Conservation (phyloP, 331 rosid species). For the Phaseolus coccineus region DNA sequence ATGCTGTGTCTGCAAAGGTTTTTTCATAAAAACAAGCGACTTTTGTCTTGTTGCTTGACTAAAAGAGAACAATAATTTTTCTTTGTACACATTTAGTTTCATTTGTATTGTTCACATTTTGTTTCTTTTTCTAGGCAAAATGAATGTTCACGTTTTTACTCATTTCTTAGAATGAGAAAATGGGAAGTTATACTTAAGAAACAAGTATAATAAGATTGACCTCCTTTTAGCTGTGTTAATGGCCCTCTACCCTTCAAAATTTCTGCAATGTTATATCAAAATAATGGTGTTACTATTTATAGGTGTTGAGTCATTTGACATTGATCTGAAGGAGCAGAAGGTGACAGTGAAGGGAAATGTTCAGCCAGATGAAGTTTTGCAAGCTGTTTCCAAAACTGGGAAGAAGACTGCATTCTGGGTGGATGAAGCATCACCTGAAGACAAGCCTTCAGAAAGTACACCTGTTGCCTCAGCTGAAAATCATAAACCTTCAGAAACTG, state of each 20-base stretch:
- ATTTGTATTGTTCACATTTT: no score
- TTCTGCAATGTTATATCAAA: not conserved
- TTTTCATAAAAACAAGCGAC: no score
- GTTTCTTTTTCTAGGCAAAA: no score
- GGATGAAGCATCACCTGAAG: slow-evolving; percentile 48
- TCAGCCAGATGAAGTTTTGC: slow-evolving; percentile 70
- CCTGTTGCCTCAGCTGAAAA: slow-evolving; percentile 8
- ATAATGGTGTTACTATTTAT: slow-evolving; percentile 7
- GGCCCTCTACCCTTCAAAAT: not conserved
- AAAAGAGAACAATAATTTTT: no score
- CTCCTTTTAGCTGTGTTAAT: not conserved
- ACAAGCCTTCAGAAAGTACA: slow-evolving; percentile 10
- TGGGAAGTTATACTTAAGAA: no score
- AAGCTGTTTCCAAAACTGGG: slow-evolving; percentile 88
- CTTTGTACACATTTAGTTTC: no score
- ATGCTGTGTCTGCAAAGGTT: not conserved
- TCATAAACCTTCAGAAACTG: slow-evolving; percentile 31
- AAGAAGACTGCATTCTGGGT: slow-evolving; percentile 93
- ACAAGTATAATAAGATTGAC: no score
- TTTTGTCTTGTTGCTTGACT: no score
- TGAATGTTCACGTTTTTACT: no score
- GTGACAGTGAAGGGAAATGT: slow-evolving; percentile 90
- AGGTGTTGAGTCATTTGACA: slow-evolving; percentile 91
- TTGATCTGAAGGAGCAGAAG: slow-evolving; percentile 87
- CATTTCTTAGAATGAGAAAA: no score